These are phyloP conservation scores for Candida coleopterorum DNA, from an alignment of 805 yeast genomes.

Conservation along the genomic window DNA sequence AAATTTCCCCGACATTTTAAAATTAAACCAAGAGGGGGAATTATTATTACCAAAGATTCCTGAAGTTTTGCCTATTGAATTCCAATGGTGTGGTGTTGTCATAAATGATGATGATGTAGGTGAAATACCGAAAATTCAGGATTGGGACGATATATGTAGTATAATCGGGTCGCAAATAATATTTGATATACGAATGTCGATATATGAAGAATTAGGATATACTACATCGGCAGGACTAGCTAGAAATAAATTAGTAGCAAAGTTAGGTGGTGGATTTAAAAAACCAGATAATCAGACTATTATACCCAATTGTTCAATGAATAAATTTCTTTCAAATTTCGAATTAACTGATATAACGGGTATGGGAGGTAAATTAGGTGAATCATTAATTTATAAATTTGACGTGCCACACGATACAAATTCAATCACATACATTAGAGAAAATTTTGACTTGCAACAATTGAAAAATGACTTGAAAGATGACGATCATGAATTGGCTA, in stretches of 20 bases:
- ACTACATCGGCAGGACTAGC: slow-evolving; percentile 90
- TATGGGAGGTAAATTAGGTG: slow-evolving; percentile 87
- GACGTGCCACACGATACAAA: slow-evolving; percentile 43
- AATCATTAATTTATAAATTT: slow-evolving; percentile 46
- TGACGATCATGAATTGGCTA: slow-evolving; percentile 49
- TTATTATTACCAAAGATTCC: slow-evolving; percentile 45
- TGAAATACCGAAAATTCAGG: slow-evolving; percentile 13
- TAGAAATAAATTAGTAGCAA: slow-evolving; percentile 71
- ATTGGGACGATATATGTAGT: slow-evolving; percentile 79
- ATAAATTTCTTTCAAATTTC: slow-evolving; percentile 53
- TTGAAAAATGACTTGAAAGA: slow-evolving; percentile 16
- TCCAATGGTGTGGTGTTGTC: slow-evolving; percentile 30
- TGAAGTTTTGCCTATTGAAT: slow-evolving; percentile 20
- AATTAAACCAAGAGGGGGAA: not conserved
- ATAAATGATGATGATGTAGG: slow-evolving; percentile 15
- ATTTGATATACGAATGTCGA: slow-evolving; percentile 46
- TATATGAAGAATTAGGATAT: slow-evolving; percentile 59
- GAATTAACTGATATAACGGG: slow-evolving; percentile 78
- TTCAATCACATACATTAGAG: slow-evolving; percentile 47
- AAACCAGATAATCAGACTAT: slow-evolving; percentile 89
- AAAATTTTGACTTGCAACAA: slow-evolving; percentile 28
- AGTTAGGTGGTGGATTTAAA: slow-evolving; percentile 76
- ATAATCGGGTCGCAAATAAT: slow-evolving; percentile 63
- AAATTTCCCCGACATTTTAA: slow-evolving; percentile 43
- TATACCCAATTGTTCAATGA: slow-evolving; percentile 45